These are phyloP conservation scores for Globisporangium cederbergense DNA, from an alignment of 352 stramenopile genomes.

Conservation along the genomic window DNA sequence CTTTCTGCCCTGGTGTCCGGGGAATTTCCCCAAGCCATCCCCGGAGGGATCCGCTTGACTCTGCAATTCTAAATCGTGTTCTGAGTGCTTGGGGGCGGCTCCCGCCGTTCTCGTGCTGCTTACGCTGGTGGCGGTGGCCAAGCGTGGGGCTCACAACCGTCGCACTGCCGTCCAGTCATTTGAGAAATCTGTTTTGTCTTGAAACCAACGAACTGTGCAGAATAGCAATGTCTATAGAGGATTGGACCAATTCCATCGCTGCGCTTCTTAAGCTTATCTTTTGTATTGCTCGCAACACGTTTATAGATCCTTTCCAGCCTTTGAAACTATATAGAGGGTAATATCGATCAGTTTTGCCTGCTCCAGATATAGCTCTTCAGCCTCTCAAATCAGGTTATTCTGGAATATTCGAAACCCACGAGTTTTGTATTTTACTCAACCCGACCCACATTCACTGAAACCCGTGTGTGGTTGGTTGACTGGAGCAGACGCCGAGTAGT, in stretches of 20 bases:
- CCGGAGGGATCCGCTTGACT: slow-evolving; percentile 70
- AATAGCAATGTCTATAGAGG: neutral
- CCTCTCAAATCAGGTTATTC: neutral
- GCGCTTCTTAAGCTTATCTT: neutral
- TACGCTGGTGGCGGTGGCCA: neutral
- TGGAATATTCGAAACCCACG: neutral
- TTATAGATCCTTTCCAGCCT: neutral
- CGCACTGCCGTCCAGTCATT: neutral
- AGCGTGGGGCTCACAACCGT: neutral
- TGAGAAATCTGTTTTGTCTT: neutral
- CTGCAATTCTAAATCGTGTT: slow-evolving; percentile 92
- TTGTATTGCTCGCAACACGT: neutral
- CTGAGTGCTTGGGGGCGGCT: slow-evolving; percentile 25
- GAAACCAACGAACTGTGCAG: neutral
- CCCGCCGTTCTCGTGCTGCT: neutral
- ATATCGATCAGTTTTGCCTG: neutral
- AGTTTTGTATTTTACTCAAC: neutral
- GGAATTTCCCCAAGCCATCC: slow-evolving; percentile 88
- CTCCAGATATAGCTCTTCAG: neutral
- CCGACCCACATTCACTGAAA: neutral
- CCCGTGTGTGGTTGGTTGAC: neutral
- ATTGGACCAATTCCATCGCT: neutral
- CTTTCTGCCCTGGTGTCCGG: slow-evolving; percentile 87
- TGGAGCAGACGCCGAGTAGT: slow-evolving; percentile 9
- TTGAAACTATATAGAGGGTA: neutral